Evolutionary conservation across 768 basidiomycete genomes (phyloP).

Genomic region (Pulveroboletus sp.): DNA sequence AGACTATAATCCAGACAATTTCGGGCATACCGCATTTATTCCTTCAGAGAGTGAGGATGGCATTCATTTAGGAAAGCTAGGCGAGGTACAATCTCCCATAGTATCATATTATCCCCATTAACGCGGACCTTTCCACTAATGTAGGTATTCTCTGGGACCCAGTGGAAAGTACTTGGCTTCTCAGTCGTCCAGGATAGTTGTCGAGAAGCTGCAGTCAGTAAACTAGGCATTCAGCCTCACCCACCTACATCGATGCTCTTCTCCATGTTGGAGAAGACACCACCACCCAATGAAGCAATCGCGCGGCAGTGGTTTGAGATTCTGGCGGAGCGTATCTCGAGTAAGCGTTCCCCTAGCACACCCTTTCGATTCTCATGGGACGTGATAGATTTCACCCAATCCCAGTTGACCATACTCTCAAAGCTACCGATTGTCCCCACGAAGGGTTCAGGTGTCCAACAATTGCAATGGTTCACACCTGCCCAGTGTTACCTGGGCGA

Average conservation of each 20-base stretch:
- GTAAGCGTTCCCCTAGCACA: constrained; percentile 34
- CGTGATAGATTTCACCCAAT: constrained; percentile 49
- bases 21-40: constrained; percentile 64
- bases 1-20: constrained; percentile 52
- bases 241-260: constrained; percentile 63
- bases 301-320: constrained; percentile 67
- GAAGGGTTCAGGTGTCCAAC: constrained; percentile 28
- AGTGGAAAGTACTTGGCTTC: constrained; percentile 78
- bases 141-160: constrained; percentile 65
- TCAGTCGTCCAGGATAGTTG: constrained; percentile 53
- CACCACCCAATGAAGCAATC: constrained; percentile 48
- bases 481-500: constrained; percentile 66
- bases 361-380: neutral
- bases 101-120: neutral
- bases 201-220: constrained; percentile 48
- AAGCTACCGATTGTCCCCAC: constrained; percentile 65
- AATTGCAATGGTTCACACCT: constrained; percentile 50
- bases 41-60: constrained; percentile 59
- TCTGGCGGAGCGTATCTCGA: constrained; percentile 56
- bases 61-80: constrained; percentile 53
- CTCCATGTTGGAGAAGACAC: constrained; percentile 50
- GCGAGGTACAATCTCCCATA: constrained; percentile 45
- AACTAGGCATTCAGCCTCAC: constrained; percentile 65
- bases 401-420: constrained; percentile 55
- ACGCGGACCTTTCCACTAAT: neutral